Evolutionary conservation across 2,329 filamentous ascomycete genomes (phyloP), one percentile per base, ranked within the genome.

Genomic region (Diaporthe velutina): DNA sequence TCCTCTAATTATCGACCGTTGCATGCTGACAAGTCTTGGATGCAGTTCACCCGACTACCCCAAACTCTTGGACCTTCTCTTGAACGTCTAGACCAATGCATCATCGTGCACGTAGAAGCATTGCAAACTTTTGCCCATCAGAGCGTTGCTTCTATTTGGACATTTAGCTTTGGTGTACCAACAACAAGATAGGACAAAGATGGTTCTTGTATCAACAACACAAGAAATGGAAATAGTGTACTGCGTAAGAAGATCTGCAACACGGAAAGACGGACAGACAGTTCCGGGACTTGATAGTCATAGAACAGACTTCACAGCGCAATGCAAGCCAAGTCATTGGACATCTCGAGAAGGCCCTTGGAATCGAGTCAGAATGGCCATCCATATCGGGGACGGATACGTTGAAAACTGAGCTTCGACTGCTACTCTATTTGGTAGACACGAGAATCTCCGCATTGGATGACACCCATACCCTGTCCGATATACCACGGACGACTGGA

Each of bases 11-110:
- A 12, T 25, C 13, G n/a, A 33, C 10, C 13, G 54, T 12, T 12
- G 28, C 22, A 7, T 35, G 25, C 40, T 54, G 2, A 48, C 40
- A 3, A 61, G 54, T 68, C 61, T 52, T n/a, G 12, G 50, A 19
- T 8, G 12, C 30, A 77, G 82, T n/a, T 80, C 81, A 4, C 82
- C 82, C 12, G 79, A 80, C 22, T 83, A 81, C 58, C 80, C 82
- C 4, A 83, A 82, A 71, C 71, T 84, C 33, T 71, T 83, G 55
- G 79, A 81, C 58, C 76, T 84, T 17, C 82, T 84, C 73, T 75
- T 81, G 78, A 78, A 79, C 72, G 45, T 64, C 13, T 72, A 55
- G n/a, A 5, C 22, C 2, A 10, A 22, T 3, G 15, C 13, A 25
- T 8, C 10, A 0, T 22, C n/a, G 33, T 22, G 48, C 0, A 1